Conservation (phyloP, 139 green algal genomes). For the Nannochloris sp. region DNA sequence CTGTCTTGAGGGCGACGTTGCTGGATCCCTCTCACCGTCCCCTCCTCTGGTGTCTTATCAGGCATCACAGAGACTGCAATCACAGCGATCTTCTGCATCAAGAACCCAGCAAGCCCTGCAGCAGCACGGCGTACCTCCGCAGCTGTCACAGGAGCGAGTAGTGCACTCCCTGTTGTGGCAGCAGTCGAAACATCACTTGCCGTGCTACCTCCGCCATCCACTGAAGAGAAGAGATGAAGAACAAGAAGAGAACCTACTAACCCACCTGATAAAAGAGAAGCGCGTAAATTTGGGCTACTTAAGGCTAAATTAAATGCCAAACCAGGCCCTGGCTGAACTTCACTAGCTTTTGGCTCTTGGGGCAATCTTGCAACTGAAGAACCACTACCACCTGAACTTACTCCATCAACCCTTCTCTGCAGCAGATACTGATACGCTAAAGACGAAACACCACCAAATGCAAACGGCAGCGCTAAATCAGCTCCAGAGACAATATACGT, state of each 20-base stretch:
- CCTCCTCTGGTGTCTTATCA: too few relatives aligned
- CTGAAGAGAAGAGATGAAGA: neutral
- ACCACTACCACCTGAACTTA: neutral
- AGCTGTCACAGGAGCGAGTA: too few relatives aligned
- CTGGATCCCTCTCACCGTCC: too few relatives aligned
- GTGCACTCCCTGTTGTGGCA: too few relatives aligned
- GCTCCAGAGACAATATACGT: slow-evolving; percentile 26
- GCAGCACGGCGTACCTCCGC: neutral
- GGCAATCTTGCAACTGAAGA: too few relatives aligned
- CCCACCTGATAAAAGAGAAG: neutral
- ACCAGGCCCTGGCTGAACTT: neutral
- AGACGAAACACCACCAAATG: slow-evolving; percentile 42
- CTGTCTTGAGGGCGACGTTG: too few relatives aligned
- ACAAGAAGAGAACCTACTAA: neutral
- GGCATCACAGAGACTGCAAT: neutral
- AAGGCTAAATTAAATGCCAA: neutral
- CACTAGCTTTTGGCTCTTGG: neutral
- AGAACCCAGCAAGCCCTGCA: slow-evolving; percentile 1
- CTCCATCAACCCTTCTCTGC: slow-evolving; percentile 34
- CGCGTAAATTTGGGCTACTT: neutral
- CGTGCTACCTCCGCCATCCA: neutral
- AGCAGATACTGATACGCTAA: slow-evolving; percentile 68
- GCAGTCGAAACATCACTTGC: too few relatives aligned
- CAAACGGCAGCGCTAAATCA: slow-evolving; percentile 57
- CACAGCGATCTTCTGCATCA: slow-evolving; percentile 1